Evolutionary conservation across 495 filamentous ascomycete genomes (phyloP), one percentile per base, ranked within the genome.

Genomic region (Parathielavia appendiculata): DNA sequence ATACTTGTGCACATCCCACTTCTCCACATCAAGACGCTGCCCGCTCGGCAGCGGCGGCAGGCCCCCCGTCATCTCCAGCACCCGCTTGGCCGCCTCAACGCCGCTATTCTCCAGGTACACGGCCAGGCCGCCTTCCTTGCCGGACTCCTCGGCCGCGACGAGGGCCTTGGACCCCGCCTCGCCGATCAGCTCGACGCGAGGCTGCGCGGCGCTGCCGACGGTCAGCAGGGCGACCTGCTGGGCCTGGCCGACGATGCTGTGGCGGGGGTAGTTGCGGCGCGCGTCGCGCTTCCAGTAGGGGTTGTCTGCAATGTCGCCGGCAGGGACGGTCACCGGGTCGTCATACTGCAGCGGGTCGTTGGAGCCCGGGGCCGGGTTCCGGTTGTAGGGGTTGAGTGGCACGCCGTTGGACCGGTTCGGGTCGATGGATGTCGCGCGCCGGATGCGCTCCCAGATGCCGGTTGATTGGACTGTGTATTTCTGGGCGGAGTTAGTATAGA

Each of bases 401-500:
- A 97, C 73, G 71, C 95, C 95, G 62, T 84, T 89, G 45, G 91
- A 96, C 60, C 95, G 91, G 64, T 89, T 85, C 11, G 95, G 85
- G 72, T 95, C 93, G 61, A 99, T 71, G 56, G 92, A 83, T 60
- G 96, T 74, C 54, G 83, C 69, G 50, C 83, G 81, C 66, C 91
- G 90, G 68, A 99, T 77, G 51, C 80, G 78, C 62, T 91, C 91
- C 89, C 92, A 97, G 72, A 97, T 77, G 38, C 95, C 95, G 9
- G 79, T 83, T 32, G 93, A 92, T 64, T 93, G 90, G 61, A 99
- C 79, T n/a, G 92, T 92, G 75, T 97, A 93, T 91, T 97, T 97
- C 93, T 98, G 55, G 26, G 26, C 6, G 17, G 32, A 45, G 14
- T 3, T 30, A 2, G 6, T 2, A 3, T 3, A 3, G 26, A 30